Evolutionary conservation across 2,329 filamentous ascomycete genomes (phyloP), one percentile per base, ranked within the genome.

Genomic region (Lachnellula subtilissima): DNA sequence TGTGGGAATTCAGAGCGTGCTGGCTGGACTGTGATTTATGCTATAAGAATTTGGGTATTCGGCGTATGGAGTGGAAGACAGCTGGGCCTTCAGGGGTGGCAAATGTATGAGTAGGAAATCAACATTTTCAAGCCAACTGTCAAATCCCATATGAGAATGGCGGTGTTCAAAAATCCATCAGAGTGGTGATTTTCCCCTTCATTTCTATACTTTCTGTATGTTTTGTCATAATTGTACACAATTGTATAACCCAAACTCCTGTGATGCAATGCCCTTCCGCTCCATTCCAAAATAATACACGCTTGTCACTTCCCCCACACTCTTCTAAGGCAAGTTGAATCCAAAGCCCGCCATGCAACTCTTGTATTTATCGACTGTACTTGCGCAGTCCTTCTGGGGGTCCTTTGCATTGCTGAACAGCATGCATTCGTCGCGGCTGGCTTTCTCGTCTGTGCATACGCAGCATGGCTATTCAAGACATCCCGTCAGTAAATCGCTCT

Each of bases 351-450:
- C 85, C 94, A 99, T 97, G 74, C 94, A 99, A 65, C 76, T 84
- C 76, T 85, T 87, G 78, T 99, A 99, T 70, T 89, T 85, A 28
- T 90, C 84, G 61, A 99, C 88, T 60, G 90, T 81, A 50, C 86
- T 82, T 73, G 86, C 82, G 80, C 94, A 99, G 68, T 95, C 91
- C 69, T 84, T 81, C 67, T 89, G 83, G 40, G 94, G 90, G 70
- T 97, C 88, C 69, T 86, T 81, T 59, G 89, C 81, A 61, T 84
- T 91, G 54, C 91, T 96, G 78, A 97, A 97, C 55, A 99, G 88
- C 93, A 99, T 97, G 80, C 94, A 99, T 75, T 99, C 92, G 76
- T 99, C 94, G 61, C 94, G 90, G 65, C 82, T 82, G 40, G 89
- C 80, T 75, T 99, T 99, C 74, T 99, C 91, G 46, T 94, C 85